A percentile compares a stretch with the other conserved stretches of the same genome.
Conservation (phyloP, 192 early-diverging fungal species). For the Mortierella claussenii region DNA sequence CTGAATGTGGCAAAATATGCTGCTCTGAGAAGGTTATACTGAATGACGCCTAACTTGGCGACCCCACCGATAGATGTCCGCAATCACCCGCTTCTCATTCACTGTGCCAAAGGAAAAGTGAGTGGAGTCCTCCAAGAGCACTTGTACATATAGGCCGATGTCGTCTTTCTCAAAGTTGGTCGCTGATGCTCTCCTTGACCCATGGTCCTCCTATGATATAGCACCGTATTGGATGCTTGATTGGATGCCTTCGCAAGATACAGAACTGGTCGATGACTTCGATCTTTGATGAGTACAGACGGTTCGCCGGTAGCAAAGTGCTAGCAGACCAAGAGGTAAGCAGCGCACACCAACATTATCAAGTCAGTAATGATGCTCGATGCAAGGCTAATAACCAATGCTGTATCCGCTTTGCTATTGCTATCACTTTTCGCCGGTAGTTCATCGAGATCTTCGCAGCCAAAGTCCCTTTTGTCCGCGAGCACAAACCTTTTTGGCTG, state of each 20-base stretch:
- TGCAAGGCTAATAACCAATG: neutral
- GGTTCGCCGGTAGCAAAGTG: conserved; percentile 92
- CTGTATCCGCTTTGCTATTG: neutral
- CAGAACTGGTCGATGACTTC: conserved; percentile 97
- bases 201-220: conserved; percentile 21
- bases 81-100: conserved; percentile 79
- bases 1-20: neutral
- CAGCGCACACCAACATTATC: neutral
- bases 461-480: conserved; percentile 55
- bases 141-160: too few relatives aligned
- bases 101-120: conserved; percentile 96
- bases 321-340: conserved; percentile 93
- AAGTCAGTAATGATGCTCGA: too few relatives aligned
- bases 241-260: conserved; percentile 93
- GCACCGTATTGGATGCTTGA: conserved; percentile 93
- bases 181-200: too few relatives aligned
- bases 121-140: neutral
- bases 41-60: too few relatives aligned
- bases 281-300: conserved; percentile 96
- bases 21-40: too few relatives aligned
- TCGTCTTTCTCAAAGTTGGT: too few relatives aligned
- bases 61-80: conserved; percentile 52
- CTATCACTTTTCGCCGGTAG: conserved; percentile 20
- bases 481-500: conserved; percentile 63
- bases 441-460: conserved; percentile 68